These are phyloP conservation scores for Trametes pubescens DNA, from an alignment of 1,284 basidiomycete species.

Conservation along the genomic window DNA sequence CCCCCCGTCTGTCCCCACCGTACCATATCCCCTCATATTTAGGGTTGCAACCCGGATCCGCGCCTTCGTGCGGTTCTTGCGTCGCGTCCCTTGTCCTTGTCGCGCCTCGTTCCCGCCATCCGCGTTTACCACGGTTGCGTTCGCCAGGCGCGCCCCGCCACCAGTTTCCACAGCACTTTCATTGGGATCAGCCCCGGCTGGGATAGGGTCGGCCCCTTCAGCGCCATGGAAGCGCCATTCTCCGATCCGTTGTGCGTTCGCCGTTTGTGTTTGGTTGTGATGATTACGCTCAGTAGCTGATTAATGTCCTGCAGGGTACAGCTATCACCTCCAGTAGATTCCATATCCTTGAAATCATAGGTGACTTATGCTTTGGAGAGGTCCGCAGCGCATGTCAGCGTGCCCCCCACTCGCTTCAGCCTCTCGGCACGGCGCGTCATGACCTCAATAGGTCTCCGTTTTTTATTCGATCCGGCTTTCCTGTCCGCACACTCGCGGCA, in stretches of 20 bases:
- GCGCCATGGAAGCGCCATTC: background rate
- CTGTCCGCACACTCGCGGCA: background rate
- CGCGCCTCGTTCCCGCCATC: background rate
- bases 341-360: background rate
- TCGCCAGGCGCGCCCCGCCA: background rate
- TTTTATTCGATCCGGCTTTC: background rate
- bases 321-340: background rate
- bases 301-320: background rate
- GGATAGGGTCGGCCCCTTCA: background rate
- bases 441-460: slow-evolving; percentile 12
- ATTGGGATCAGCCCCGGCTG: no score
- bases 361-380: background rate
- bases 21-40: background rate
- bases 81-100: background rate
- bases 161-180: background rate
- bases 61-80: background rate
- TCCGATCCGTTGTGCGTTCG: background rate
- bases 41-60: background rate
- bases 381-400: no score
- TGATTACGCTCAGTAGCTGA: background rate
- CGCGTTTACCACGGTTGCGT: background rate
- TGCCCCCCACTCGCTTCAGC: background rate
- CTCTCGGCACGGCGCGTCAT: slow-evolving; percentile 2
- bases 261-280: background rate
- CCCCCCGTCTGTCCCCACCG: no score